Evolutionary conservation across 768 basidiomycete genomes (phyloP).

Genomic region (Galerina sulciceps): DNA sequence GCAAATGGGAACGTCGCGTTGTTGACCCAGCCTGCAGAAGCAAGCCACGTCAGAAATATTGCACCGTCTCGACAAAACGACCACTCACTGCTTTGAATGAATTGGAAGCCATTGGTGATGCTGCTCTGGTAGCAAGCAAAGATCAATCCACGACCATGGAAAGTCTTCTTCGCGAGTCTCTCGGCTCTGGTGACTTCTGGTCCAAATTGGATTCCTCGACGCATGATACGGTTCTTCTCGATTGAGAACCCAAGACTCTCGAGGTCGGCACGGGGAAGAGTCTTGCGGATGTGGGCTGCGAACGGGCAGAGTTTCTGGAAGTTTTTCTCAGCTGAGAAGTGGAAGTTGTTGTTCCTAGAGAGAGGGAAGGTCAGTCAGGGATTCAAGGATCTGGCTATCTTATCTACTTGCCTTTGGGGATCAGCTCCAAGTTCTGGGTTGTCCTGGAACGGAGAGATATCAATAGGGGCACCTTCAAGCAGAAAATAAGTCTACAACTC

Average conservation of each 20-base stretch:
- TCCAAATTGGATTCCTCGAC: constrained; percentile 54
- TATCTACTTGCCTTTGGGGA: constrained; percentile 29
- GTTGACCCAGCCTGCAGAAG: constrained; percentile 39
- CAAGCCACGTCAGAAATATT: no score
- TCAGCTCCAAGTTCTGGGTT: constrained; percentile 38
- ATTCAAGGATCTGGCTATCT: not conserved
- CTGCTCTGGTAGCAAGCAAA: constrained; percentile 47
- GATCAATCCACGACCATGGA: constrained; percentile 50
- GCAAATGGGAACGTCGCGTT: constrained; percentile 34
- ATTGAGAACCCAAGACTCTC: constrained; percentile 28
- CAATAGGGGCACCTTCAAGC: constrained; percentile 41
- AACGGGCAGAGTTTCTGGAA: constrained; percentile 47
- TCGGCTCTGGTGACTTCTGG: constrained; percentile 50
- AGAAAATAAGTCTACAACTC: not conserved
- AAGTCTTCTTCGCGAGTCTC: constrained; percentile 35
- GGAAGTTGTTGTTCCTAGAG: constrained; percentile 45
- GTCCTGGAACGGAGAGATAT: constrained; percentile 44
- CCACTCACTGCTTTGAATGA: constrained; percentile 38
- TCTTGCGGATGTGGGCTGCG: constrained; percentile 50
- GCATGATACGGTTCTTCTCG: constrained; percentile 42
- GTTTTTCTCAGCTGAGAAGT: constrained; percentile 35
- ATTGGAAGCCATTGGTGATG: constrained; percentile 42
- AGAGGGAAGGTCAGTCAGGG: not conserved
- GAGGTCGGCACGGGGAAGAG: constrained; percentile 46
- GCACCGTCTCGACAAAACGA: no score